Conservation (phyloP, 345 rosid genomes). For the Lumnitzera littorea region DNA sequence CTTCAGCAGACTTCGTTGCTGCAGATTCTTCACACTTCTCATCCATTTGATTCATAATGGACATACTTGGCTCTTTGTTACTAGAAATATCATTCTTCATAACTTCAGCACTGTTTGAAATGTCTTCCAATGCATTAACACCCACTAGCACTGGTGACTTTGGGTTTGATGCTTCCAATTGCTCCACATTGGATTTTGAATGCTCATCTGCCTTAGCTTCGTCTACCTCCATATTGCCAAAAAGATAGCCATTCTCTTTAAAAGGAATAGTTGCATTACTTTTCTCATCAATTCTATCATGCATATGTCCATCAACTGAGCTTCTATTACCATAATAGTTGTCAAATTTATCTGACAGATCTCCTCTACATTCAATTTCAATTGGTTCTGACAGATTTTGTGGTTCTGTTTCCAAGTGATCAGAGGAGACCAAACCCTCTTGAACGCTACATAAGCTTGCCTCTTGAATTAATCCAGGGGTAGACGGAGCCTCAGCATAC, state of each 20-base stretch:
- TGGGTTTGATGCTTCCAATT: conserved; percentile 20
- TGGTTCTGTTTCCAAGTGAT: conserved; percentile 60
- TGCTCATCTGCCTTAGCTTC: conserved; percentile 17
- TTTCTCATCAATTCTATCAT: conserved; percentile 22
- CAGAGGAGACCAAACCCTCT: conserved; percentile 56
- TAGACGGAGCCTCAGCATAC: conserved; percentile 84
- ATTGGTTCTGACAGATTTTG: conserved; percentile 24
- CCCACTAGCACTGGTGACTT: conserved; percentile 5
- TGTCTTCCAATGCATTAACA: conserved; percentile 20
- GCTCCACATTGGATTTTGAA: conserved; percentile 14
- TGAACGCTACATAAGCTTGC: conserved; percentile 57
- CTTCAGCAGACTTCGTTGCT: conserved; percentile 17
- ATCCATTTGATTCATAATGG: conserved; percentile 18
- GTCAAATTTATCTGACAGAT: conserved; percentile 23
- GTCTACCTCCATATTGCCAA: conserved; percentile 22
- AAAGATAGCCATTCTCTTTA: conserved; percentile 21
- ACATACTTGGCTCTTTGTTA: conserved; percentile 7
- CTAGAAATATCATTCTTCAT: conserved; percentile 13
- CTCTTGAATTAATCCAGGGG: conserved; percentile 83
- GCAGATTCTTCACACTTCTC: conserved; percentile 5
- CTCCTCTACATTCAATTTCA: conserved; percentile 23
- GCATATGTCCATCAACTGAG: conserved; percentile 21
- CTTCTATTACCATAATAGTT: conserved; percentile 19
- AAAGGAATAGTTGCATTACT: conserved; percentile 15
- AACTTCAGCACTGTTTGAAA: conserved; percentile 29